These are phyloP conservation scores for Populus pruinosa DNA, from an alignment of 345 rosid species.

Conservation along the genomic window DNA sequence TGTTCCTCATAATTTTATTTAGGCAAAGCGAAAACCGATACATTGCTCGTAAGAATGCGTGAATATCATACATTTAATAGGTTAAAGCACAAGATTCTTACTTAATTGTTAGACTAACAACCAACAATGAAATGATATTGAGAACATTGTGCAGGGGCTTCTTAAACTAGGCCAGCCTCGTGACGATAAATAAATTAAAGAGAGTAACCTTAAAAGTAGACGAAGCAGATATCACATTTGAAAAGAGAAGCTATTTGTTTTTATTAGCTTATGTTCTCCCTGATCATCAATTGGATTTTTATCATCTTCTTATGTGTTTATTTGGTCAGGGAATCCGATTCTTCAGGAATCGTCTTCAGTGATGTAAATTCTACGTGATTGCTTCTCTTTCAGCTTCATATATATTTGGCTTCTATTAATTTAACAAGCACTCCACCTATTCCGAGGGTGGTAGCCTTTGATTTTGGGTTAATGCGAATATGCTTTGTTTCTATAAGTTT, in stretches of 20 bases:
- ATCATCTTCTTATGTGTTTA: background rate
- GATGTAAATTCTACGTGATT: background rate
- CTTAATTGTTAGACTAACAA: background rate
- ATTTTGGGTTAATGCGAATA: background rate
- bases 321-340: slow-evolving; percentile 73
- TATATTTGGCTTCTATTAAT: background rate
- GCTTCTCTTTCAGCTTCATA: background rate
- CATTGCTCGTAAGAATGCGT: background rate
- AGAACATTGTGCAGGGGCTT: slow-evolving; percentile 49
- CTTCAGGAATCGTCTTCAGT: slow-evolving; percentile 76
- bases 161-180: slow-evolving; percentile 72
- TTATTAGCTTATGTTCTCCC: background rate
- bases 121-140: background rate
- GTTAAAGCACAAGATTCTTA: background rate
- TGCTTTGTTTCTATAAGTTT: background rate
- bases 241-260: background rate
- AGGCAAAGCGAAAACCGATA: background rate
- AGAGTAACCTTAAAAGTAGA: slow-evolving; percentile 70
- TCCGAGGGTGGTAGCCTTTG: background rate
- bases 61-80: background rate
- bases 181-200: slow-evolving; percentile 58
- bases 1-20: background rate
- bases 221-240: slow-evolving; percentile 73
- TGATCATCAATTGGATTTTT: background rate
- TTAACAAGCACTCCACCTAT: background rate